Base-by-base conservation (phyloP, 306 rosid species). In the Spatholobus suberectus region DNA sequence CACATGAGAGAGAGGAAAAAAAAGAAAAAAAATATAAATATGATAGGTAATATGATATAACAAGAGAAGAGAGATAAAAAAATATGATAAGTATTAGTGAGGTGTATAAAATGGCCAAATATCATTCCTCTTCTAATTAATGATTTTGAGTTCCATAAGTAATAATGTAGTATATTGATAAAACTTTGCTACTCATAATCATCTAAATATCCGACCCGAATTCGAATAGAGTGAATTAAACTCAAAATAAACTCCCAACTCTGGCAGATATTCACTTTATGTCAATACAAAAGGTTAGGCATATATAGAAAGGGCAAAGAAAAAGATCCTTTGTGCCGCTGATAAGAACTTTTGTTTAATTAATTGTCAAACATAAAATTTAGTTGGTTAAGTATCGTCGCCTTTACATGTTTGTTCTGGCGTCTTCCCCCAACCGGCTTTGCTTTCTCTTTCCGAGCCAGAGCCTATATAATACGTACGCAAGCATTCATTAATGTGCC, bases 331-430 rank as follows among this genome's bases (percentile, higher is more conserved):
- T 49, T 80, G 1, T 57, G 26, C 14, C 52, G 14, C 37, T 44
- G 14, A 44, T 62, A 71, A 72, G 5, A 51, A 29, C 32, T 78
- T 82, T 41, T 44, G 78, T 65, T 81, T 54, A 72, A 35, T 81
- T 70, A 40, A 49, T 62, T 13, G 7, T 23, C 47, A 59, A 47
- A 51, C 61, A 63, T 77, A 40, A 81, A 76, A 61, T 55, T 55
- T 55, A 69, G 14, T 54, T 63, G 6, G 46, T 70, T 76, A 79
- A 78, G 85, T 26, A 21, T 49, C 10, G 58, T 32, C 20, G 17
- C 55, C 70, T 72, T 71, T 76, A 37, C 78, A 74, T 54, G 23
- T 37, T 9, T 57, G 59, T 55, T 40, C 59, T 68, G 8, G 40
- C 32, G 6, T 13, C 49, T 40, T 76, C 68, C 54, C 20, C 5